A percentile compares a stretch with the other conserved stretches of the same genome.
Conservation (phyloP, 768 basidiomycete genomes). For the Lentinula sp. region DNA sequence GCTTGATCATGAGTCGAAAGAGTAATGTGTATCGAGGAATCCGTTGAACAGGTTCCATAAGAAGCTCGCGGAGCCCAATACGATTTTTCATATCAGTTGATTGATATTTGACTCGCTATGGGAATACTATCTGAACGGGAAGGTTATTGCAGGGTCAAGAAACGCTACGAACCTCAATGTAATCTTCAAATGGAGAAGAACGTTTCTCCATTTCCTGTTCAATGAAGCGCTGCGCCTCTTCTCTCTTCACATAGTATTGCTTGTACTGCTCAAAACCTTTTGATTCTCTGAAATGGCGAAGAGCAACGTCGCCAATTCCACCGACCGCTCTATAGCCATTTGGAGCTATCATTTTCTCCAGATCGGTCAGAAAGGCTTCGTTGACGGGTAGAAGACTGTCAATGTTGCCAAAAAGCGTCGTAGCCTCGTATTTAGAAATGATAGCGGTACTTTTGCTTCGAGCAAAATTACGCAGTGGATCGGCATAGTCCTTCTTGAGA, state of each 20-base stretch:
- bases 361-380: slow-evolving; percentile 74
- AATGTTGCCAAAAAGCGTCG: slow-evolving; percentile 89
- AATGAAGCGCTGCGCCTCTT: slow-evolving; percentile 87
- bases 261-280: slow-evolving; percentile 88
- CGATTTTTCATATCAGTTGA: slow-evolving; percentile 70
- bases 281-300: slow-evolving; percentile 81
- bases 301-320: slow-evolving; percentile 77
- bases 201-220: slow-evolving; percentile 77
- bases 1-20: slow-evolving; percentile 88
- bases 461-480: slow-evolving; percentile 84
- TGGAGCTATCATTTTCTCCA: slow-evolving; percentile 73
- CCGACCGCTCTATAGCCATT: slow-evolving; percentile 49
- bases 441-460: slow-evolving; percentile 81
- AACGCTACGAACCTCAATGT: slow-evolving; percentile 67
- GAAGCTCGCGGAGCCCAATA: slow-evolving; percentile 81
- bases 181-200: slow-evolving; percentile 76
- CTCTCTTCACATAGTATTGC: slow-evolving; percentile 87
- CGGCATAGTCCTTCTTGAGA: slow-evolving; percentile 85
- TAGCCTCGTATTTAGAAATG: slow-evolving; percentile 86
- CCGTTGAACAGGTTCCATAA: slow-evolving; percentile 96
- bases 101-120: slow-evolving; percentile 82
- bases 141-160: background rate
- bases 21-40: slow-evolving; percentile 93
- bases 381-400: slow-evolving; percentile 88
- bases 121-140: slow-evolving; percentile 11